Conservation (phyloP, 768 basidiomycete species). For the Naganishia randhawae region DNA sequence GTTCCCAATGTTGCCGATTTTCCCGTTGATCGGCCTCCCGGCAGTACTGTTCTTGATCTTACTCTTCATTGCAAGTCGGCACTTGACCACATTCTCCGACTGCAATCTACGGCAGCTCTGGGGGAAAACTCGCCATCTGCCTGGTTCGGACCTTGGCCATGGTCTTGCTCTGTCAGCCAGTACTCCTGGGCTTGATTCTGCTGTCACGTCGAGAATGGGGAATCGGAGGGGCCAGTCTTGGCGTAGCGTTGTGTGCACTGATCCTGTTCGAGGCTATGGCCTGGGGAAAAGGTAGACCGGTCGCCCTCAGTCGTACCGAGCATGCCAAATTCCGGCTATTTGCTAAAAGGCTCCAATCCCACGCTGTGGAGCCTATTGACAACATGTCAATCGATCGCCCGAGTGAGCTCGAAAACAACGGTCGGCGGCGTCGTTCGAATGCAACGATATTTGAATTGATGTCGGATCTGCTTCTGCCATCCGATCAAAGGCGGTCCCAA, state of each 20-base stretch:
- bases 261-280: slow-evolving; percentile 58
- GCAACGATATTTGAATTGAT: slow-evolving; percentile 81
- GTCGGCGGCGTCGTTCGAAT: slow-evolving; percentile 62
- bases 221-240: slow-evolving; percentile 65
- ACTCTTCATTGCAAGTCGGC: slow-evolving; percentile 62
- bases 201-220: slow-evolving; percentile 67
- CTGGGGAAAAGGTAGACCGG: slow-evolving; percentile 32
- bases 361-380: slow-evolving; percentile 32
- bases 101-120: slow-evolving; percentile 64
- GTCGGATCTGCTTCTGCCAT: slow-evolving; percentile 68
- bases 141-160: slow-evolving; percentile 68
- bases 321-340: slow-evolving; percentile 40
- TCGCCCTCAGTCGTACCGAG: slow-evolving; percentile 54
- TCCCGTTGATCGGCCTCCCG: slow-evolving; percentile 71
- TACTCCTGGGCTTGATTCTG: slow-evolving; percentile 69
- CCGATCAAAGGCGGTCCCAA: slow-evolving; percentile 53
- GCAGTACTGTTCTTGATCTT: slow-evolving; percentile 62
- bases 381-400: slow-evolving; percentile 23
- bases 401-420: slow-evolving; percentile 37
- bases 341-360: slow-evolving; percentile 52
- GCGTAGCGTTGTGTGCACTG: slow-evolving; percentile 58
- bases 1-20: slow-evolving; percentile 68
- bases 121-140: slow-evolving; percentile 72
- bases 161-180: slow-evolving; percentile 68
- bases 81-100: slow-evolving; percentile 72